Percentiles rank a stretch among this genome's conserved stretches.
Conservation (phyloP, 2,329 filamentous ascomycete species). For the Orbilia javanica region DNA sequence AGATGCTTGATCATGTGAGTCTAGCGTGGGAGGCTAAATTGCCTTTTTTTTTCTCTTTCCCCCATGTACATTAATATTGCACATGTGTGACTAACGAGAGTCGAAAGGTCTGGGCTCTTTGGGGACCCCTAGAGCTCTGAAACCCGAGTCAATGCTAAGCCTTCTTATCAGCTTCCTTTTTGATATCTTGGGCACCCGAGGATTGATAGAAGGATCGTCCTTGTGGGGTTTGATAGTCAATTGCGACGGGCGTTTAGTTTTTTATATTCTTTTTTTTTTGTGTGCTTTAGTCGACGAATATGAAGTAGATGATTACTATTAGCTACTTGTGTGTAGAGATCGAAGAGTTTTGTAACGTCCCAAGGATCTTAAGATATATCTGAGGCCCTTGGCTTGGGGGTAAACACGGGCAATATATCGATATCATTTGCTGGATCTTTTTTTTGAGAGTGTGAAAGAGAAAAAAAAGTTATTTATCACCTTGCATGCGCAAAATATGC, state of each 20-base stretch:
- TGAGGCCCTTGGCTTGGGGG: conserved; percentile 30
- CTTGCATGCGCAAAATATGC: conserved; percentile 20
- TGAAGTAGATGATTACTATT: conserved; percentile 9
- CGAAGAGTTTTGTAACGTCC: neutral
- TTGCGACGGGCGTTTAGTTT: conserved; percentile 14
- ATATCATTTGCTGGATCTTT: conserved; percentile 12
- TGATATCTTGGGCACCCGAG: conserved; percentile 13
- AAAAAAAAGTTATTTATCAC: conserved; percentile 16
- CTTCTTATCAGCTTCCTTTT: conserved; percentile 43
- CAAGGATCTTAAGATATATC: conserved; percentile 10
- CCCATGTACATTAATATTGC: neutral
- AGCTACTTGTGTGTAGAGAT: neutral
- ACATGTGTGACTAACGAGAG: conserved; percentile 25
- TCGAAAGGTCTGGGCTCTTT: conserved; percentile 20
- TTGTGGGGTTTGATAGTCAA: conserved; percentile 8
- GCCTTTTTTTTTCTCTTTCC: too few relatives aligned
- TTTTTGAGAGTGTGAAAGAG: neutral
- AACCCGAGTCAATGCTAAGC: conserved; percentile 13
- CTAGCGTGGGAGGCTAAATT: conserved; percentile 9
- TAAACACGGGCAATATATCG: conserved; percentile 9
- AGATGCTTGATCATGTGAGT: conserved; percentile 13
- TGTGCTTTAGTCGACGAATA: conserved; percentile 1
- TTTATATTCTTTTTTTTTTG: neutral
- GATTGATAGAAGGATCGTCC: conserved; percentile 10
- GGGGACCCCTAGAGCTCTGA: neutral